These are phyloP conservation scores for Friedmanniomyces endolithicus DNA, from an alignment of 495 filamentous ascomycete genomes.

Conservation along the genomic window DNA sequence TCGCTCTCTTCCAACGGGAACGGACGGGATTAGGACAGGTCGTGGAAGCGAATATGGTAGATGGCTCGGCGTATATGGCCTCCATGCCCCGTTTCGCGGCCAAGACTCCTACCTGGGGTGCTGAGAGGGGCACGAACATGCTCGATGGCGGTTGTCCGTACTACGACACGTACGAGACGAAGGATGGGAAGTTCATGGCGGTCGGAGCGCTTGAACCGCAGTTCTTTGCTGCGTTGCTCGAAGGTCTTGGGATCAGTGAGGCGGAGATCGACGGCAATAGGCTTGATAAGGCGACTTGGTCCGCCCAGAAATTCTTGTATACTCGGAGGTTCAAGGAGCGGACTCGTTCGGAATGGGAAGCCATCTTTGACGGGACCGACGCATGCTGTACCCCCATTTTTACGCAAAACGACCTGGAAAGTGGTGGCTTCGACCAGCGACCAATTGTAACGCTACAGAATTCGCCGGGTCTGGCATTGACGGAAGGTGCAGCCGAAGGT, in stretches of 20 bases:
- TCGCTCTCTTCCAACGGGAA: conserved; percentile 44
- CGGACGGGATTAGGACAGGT: conserved; percentile 64
- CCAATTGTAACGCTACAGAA: conserved; percentile 55
- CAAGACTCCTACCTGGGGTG: conserved; percentile 46
- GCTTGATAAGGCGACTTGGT: conserved; percentile 52
- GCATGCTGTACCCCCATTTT: conserved; percentile 85
- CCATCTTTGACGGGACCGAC: conserved; percentile 74
- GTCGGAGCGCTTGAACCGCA: conserved; percentile 80
- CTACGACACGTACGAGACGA: conserved; percentile 80
- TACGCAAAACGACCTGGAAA: conserved; percentile 57
- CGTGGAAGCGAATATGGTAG: conserved; percentile 94
- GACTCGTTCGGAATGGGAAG: conserved; percentile 72
- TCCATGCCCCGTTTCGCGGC: conserved; percentile 56
- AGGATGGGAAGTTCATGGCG: conserved; percentile 73
- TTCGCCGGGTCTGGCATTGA: conserved; percentile 50
- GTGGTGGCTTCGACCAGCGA: conserved; percentile 57
- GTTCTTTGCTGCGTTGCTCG: conserved; percentile 60
- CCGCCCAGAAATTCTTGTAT: conserved; percentile 47
- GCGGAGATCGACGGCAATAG: conserved; percentile 42
- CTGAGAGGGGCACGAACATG: conserved; percentile 58
- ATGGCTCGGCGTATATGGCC: conserved; percentile 66
- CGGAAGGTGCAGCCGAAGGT: conserved; percentile 19
- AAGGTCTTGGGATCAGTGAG: conserved; percentile 46
- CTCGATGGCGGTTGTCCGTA: conserved; percentile 77
- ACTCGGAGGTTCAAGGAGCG: conserved; percentile 54